Evolutionary conservation across 2,329 filamentous ascomycete genomes (phyloP).

Genomic region (Trichoderma sp.): DNA sequence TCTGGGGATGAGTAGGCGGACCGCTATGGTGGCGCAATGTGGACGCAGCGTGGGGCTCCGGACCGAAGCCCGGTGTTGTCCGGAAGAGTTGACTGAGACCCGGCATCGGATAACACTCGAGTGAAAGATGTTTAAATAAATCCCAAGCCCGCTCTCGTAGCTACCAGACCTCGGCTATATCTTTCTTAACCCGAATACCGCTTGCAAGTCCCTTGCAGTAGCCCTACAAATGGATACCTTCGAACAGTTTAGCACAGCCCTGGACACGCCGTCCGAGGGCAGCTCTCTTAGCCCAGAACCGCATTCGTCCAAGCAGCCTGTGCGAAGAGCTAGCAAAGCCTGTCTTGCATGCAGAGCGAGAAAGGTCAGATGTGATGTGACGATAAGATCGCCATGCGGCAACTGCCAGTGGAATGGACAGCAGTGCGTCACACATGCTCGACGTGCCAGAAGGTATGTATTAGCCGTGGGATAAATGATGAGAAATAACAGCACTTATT

Average conservation of each 20-base stretch:
- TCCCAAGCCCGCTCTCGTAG: neutral
- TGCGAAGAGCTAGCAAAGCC: slow-evolving; percentile 13
- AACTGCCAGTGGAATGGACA: slow-evolving; percentile 14
- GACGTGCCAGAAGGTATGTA: slow-evolving; percentile 1
- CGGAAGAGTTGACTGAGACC: neutral
- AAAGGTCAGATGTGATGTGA: slow-evolving; percentile 15
- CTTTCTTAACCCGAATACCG: neutral
- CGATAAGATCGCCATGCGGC: slow-evolving; percentile 6
- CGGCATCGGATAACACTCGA: neutral
- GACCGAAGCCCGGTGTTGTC: slow-evolving; percentile 4
- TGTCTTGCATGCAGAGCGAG: slow-evolving; percentile 10
- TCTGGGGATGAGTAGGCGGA: slow-evolving; percentile 13
- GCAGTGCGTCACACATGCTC: slow-evolving; percentile 14
- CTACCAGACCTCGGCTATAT: slow-evolving; percentile 10
- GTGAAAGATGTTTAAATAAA: neutral
- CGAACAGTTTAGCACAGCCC: neutral
- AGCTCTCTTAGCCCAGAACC: slow-evolving; percentile 11
- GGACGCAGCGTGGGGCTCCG: slow-evolving; percentile 2
- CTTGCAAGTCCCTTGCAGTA: neutral
- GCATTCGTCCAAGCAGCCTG: slow-evolving; percentile 9
- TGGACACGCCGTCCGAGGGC: neutral
- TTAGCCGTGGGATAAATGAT: neutral
- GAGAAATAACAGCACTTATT: neutral
- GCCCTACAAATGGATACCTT: slow-evolving; percentile 12
- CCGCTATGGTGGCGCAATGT: neutral